Evolutionary conservation across 108 stramenopile genomes (phyloP).

Genomic region (Chaetoceros muelleri): DNA sequence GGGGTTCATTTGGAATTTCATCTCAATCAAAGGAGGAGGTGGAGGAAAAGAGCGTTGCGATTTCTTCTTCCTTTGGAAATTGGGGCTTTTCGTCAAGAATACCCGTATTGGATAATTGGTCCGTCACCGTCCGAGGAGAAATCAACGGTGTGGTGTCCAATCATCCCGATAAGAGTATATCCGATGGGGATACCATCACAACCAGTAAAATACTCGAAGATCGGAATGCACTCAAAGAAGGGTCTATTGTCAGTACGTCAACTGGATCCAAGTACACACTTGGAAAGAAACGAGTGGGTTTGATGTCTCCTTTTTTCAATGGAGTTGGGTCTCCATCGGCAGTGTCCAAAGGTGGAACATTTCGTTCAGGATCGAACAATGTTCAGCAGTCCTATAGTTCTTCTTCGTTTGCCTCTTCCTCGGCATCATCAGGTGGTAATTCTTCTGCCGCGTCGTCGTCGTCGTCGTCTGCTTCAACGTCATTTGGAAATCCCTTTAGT

Average conservation of each 20-base stretch:
- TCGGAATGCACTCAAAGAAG: constrained; percentile 22
- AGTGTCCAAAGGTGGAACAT: constrained; percentile 2
- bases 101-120: constrained; percentile 65
- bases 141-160: constrained; percentile 51
- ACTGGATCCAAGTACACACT: constrained; percentile 71
- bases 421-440: background rate
- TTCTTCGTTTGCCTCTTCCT: background rate
- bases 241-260: constrained; percentile 42
- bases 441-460: background rate
- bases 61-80: background rate
- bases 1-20: background rate
- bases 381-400: constrained; percentile 7
- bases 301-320: constrained; percentile 2
- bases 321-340: constrained; percentile 1
- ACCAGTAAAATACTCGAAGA: constrained; percentile 48
- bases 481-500: too few species aligned
- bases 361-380: constrained; percentile 8
- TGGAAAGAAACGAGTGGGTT: constrained; percentile 12
- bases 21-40: background rate
- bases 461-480: background rate
- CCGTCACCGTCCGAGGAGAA: constrained; percentile 41
- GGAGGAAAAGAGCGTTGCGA: background rate
- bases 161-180: constrained; percentile 41
- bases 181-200: constrained; percentile 67
- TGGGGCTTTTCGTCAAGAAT: background rate